phyloP scores from a whole-genome alignment of 257 asterid genomes.

The Lavandula angustifolia region DNA sequence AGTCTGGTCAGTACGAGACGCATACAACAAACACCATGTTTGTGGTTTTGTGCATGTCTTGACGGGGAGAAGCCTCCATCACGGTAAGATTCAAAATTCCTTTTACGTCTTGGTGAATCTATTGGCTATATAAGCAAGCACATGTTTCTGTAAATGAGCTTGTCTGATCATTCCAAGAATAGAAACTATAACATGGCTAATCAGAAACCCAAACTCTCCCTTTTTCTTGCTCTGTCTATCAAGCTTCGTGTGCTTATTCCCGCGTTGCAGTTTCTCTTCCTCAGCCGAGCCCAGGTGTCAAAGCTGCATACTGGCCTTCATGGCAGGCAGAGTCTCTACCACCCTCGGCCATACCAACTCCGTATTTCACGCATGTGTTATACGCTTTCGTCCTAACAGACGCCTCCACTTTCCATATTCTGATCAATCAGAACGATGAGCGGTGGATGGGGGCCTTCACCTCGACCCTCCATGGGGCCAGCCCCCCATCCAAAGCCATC shows the following conservation, averaged over 20 bases:
- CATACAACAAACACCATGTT: background rate
- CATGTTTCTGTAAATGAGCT: background rate
- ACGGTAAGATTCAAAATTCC: background rate
- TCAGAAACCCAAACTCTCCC: background rate
- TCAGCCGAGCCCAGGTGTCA: slow-evolving; percentile 33
- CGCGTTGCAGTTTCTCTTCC: background rate
- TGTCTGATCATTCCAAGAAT: background rate
- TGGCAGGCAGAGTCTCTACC: slow-evolving; percentile 44
- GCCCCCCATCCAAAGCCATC: slow-evolving; percentile 35
- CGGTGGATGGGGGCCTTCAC: slow-evolving; percentile 51
- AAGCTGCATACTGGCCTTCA: slow-evolving; percentile 55
- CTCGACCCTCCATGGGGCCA: slow-evolving; percentile 37
- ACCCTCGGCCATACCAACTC: slow-evolving; percentile 43
- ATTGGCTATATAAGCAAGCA: background rate
- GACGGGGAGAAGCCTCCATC: background rate
- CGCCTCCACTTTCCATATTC: slow-evolving; percentile 37
- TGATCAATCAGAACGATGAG: slow-evolving; percentile 37
- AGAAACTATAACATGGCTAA: slow-evolving; percentile 29
- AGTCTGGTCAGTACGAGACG: slow-evolving; percentile 4
- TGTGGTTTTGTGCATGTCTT: slow-evolving; percentile 11
- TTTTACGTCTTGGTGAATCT: background rate
- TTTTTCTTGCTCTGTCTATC: slow-evolving; percentile 21
- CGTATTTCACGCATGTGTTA: slow-evolving; percentile 51
- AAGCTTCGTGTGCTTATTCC: background rate
- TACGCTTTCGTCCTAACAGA: slow-evolving; percentile 49